Percentiles rank a stretch among this genome's conserved stretches.
phyloP scores from a whole-genome alignment of 2,329 filamentous ascomycete species.

The Trichoderma hamatum region DNA sequence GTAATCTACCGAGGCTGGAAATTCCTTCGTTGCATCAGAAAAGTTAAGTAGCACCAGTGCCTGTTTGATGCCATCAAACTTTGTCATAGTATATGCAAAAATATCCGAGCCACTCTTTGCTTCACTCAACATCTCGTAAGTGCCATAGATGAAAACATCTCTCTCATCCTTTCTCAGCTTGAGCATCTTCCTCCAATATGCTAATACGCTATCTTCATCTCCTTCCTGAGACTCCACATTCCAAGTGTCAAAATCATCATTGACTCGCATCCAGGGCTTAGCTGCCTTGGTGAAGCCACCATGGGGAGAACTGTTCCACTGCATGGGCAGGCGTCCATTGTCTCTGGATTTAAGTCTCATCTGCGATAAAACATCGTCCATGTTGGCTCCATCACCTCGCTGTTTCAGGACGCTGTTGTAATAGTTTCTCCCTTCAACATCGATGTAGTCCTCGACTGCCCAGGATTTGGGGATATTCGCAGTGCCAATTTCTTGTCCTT shows the following conservation, averaged over 20 bases:
- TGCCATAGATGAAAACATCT: too few species aligned
- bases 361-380: slow-evolving; percentile 38
- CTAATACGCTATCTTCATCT: background rate
- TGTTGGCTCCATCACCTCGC: too few species aligned
- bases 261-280: background rate
- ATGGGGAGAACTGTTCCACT: slow-evolving; percentile 51
- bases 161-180: too few species aligned
- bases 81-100: too few species aligned
- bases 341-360: slow-evolving; percentile 52
- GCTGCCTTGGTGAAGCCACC: too few species aligned
- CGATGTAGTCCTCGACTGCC: background rate
- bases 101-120: too few species aligned
- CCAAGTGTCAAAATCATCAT: background rate
- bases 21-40: too few species aligned
- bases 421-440: slow-evolving; percentile 38
- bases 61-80: too few species aligned
- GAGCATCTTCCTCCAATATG: background rate
- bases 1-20: too few species aligned
- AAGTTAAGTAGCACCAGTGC: too few species aligned
- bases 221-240: background rate
- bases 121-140: too few species aligned
- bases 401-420: too few species aligned
- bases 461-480: slow-evolving; percentile 45
- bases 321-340: slow-evolving; percentile 66
- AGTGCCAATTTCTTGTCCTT: slow-evolving; percentile 66